Percentiles rank a stretch among this genome's conserved stretches.
These are phyloP conservation scores for Gaeumannomyces tritici DNA, from an alignment of 2,329 filamentous ascomycete species.

Conservation along the genomic window DNA sequence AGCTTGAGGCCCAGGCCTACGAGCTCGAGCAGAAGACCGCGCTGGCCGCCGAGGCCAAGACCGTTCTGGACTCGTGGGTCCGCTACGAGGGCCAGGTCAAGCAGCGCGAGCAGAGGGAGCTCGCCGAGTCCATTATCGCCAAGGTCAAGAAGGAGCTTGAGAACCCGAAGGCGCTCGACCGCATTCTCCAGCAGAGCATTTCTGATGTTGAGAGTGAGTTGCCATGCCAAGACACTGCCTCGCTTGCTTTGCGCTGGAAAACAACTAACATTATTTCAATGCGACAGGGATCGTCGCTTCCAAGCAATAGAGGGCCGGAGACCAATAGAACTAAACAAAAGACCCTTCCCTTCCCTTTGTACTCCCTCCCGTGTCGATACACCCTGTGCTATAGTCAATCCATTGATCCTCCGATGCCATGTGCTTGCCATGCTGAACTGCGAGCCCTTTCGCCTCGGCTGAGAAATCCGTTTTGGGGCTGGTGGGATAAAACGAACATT, in stretches of 20 bases:
- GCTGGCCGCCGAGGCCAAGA: slow-evolving; percentile 85
- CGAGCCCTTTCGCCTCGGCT: too few relatives aligned
- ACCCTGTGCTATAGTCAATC: slow-evolving; percentile 14
- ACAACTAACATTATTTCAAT: slow-evolving; percentile 21
- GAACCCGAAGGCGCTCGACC: slow-evolving; percentile 93
- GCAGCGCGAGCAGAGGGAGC: slow-evolving; percentile 95
- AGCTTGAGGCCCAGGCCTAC: slow-evolving; percentile 90
- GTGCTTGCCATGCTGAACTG: neutral
- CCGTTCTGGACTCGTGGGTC: slow-evolving; percentile 95
- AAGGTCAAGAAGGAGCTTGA: slow-evolving; percentile 99
- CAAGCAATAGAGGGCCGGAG: slow-evolving; percentile 47
- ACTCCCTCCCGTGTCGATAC: slow-evolving; percentile 5
- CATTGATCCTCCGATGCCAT: slow-evolving; percentile 2
- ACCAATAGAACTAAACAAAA: slow-evolving; percentile 23
- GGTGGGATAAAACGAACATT: neutral
- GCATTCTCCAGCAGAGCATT: slow-evolving; percentile 96
- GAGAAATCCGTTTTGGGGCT: neutral
- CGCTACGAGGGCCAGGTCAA: slow-evolving; percentile 98
- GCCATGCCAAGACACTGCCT: neutral
- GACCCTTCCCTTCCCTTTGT: slow-evolving; percentile 7
- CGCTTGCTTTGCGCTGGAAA: neutral
- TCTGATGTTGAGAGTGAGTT: slow-evolving; percentile 84
- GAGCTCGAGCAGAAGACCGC: slow-evolving; percentile 96
- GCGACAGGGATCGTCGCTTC: slow-evolving; percentile 48
- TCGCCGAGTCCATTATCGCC: slow-evolving; percentile 84